phyloP scores from a whole-genome alignment of 1,284 basidiomycete genomes.

The Trichosporon sp. region DNA sequence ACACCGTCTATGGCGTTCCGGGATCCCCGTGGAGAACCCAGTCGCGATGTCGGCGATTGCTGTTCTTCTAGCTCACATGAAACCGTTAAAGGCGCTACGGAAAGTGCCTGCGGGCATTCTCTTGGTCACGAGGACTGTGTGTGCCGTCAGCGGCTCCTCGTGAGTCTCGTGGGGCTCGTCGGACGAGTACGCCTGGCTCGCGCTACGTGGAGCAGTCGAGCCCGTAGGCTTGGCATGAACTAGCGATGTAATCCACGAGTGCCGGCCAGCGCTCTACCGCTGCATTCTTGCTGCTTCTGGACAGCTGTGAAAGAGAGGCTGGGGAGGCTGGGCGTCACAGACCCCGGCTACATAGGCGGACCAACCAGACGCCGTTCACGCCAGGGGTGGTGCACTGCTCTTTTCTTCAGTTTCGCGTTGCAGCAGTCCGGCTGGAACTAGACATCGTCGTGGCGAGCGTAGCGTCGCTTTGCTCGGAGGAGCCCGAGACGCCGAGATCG shows the following conservation, averaged over 20 bases:
- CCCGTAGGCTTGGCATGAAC: background rate
- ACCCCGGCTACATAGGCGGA: background rate
- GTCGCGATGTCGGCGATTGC: background rate
- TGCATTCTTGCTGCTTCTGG: background rate
- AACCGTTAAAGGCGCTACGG: background rate
- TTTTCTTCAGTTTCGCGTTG: too few relatives aligned
- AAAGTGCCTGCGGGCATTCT: background rate
- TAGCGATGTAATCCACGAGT: background rate
- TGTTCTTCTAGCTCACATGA: background rate
- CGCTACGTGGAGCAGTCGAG: background rate
- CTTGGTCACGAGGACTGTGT: background rate
- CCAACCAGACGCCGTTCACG: background rate
- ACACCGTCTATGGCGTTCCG: background rate
- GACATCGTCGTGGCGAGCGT: background rate
- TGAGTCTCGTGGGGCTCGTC: background rate
- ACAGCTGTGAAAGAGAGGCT: background rate
- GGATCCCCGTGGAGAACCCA: constrained; percentile 12
- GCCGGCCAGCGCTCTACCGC: too few relatives aligned
- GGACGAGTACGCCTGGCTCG: too few relatives aligned
- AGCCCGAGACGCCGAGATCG: background rate
- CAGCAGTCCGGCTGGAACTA: background rate
- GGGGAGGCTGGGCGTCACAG: background rate
- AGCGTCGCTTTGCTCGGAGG: background rate
- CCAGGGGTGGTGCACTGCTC: background rate
- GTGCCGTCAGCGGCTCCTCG: background rate